Evolutionary conservation across 2,329 filamentous ascomycete species (phyloP), one percentile per base, ranked within the genome.

Genomic region (Monilinia fructicola): DNA sequence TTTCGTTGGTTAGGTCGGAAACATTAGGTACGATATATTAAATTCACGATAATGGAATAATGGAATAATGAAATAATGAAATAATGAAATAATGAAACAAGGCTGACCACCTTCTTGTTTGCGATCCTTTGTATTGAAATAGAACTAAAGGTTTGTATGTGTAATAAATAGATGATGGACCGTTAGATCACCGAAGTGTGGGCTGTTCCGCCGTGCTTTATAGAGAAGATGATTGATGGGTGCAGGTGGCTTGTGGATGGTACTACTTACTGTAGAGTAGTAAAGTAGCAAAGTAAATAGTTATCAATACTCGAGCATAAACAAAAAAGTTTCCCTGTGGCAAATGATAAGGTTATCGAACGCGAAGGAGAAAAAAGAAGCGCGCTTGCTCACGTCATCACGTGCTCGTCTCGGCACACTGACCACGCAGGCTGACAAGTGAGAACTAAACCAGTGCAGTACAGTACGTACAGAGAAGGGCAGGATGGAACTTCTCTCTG

Each of bases 151-250:
- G n/a, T n/a, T n/a, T 42, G 42, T 56, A 7, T 35, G n/a, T 12
- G 28, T 23, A 18, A 48, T 0, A 23, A 48, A 23, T 38, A 18
- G 14, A 50, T 50, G 26, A 50, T 44, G 58, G 42, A 50, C 44
- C 58, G 58, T 44, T 60, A 9, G 44, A 44, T 44, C 28, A 60
- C 44, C 50, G 42, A 44, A 44, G 44, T 60, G 58, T 28, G 38
- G 28, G 58, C 42, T 35, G 38, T 31, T 50, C 21, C 44, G 44
- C 44, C 50, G 26, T 28, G 44, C 44, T 60, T 21, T n/a, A 60
- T n/a, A 60, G 44, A 50, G 6, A 16, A 11, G 9, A 14, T 16
- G 16, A 46, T 46, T 0, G 5, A 18, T 18, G 12, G 38, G 16
- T 18, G 23, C 11, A 7, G 38, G 16, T 18, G 23, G 23, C 12